Conservation (phyloP, 345 rosid species). For the Excoecaria agallocha region DNA sequence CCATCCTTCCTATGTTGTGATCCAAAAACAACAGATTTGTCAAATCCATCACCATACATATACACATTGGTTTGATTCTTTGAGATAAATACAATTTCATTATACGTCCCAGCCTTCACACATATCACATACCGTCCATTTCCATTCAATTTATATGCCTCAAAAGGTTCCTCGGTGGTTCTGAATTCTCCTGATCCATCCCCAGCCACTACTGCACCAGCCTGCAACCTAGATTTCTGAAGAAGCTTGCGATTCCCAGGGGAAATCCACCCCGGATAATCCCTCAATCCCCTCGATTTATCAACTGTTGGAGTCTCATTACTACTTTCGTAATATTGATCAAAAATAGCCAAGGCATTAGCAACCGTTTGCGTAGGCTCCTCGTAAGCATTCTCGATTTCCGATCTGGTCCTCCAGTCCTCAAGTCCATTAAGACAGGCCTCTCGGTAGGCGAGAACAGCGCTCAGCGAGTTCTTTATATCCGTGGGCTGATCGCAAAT, state of each 20-base stretch:
- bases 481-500: neutral
- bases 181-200: slow-evolving; percentile 7
- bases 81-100: neutral
- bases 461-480: slow-evolving; percentile 5
- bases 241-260: neutral
- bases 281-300: neutral
- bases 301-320: neutral
- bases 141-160: neutral
- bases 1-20: neutral
- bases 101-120: neutral
- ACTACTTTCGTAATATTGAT: neutral
- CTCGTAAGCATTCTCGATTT: neutral
- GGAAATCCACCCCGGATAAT: neutral
- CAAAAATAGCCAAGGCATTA: slow-evolving; percentile 3
- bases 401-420: no score
- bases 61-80: neutral
- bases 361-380: neutral
- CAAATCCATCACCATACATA: neutral
- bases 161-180: neutral
- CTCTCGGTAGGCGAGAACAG: slow-evolving; percentile 6
- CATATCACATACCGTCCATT: neutral
- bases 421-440: neutral
- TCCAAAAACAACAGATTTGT: neutral
- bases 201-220: neutral
- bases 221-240: neutral